Evolutionary conservation across 2,329 filamentous ascomycete genomes (phyloP), one percentile per base, ranked within the genome.

Genomic region (Aspergillus melleus): DNA sequence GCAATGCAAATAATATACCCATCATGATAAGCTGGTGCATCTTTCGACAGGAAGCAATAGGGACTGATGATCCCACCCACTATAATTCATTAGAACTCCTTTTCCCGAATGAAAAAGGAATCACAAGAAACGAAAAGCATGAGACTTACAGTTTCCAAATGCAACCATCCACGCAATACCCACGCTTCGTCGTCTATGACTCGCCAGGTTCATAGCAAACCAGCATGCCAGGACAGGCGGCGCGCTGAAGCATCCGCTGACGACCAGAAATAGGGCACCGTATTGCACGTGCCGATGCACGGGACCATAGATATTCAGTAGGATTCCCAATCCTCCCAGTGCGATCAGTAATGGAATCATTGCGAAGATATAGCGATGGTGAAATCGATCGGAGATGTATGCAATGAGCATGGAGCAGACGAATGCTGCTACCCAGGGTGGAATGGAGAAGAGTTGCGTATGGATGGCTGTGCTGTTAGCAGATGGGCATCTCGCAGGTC

Each of bases 221-320:
- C 90, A 93, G 73, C 89, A 92, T 8, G 92, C 85, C 49, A 92
- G 86, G 30, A 96, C 88, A 0, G 94, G 92, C 89, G 96, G 93
- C n/a, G 92, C 91, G 0, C 87, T 88, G 76, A 96, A 97, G 0
- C 86, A 84, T 52, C 91, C 91, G 78, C 88, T 88, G 1, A 90
- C 89, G 53, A 96, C 86, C 36, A 97, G 80, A 79, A 96, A 96
- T 0, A 97, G 83, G 0, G 89, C 90, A 0, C 81, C 89, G 69
- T 96, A 97, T 73, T 95, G 84, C 8, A 91, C 77, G 12, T 83
- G 64, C 0, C 78, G 80, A 72, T 91, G 84, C 16, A 61, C 65
- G 6, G 58, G 54, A 70, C 90, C 77, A 73, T 94, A 89, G 4
- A 94, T 85, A 10, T 80, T 79, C 52, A 96, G 78, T 8, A 96